Evolutionary conservation across 345 rosid genomes (phyloP), one percentile per base, ranked within the genome.

Genomic region (Heritiera littoralis): DNA sequence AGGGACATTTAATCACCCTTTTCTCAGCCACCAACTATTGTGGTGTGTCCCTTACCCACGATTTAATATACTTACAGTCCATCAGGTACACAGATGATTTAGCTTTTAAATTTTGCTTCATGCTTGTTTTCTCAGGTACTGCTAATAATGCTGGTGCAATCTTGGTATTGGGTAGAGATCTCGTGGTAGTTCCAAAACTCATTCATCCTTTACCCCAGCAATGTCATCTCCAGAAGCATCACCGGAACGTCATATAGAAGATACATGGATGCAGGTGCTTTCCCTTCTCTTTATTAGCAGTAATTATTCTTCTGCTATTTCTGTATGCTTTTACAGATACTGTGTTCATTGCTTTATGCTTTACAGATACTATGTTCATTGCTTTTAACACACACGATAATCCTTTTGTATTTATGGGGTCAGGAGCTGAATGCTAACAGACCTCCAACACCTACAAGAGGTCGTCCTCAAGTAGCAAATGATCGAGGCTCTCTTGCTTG

Each of bases 141-240:
- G 99, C 99, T 58, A 96, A 94, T 81, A 96, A 96, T 73, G 99
- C 98, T 0, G 98, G 99, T 66, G 98, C 99, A 54, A 94, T 96
- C 83, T 90, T 96, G 80, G 99, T 96, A 74, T 83, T 96, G 87
- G 99, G 99, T 60, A 91, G 99, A 89, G 98, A 96, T 81, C 98
- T 96, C 2, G 98, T 96, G 35, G 98, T 96, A 86, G 98, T 94
- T 81, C 98, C 98, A 6, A 94, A 96, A 84, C 91, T 94, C 46
- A 94, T 96, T 66, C 99, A 96, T 89, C 99, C 99, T 69, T 69
- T 96, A 32, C 99, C 99, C 99, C 99, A 13, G 93, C 97, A n/a
- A 82, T 91, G 59, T 83, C 95, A 76, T 96, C 95, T 8, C 97
- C 94, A 6, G 99, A 94, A 76, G 78, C 92, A 78, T 89, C 98